These are phyloP conservation scores for Penicillium corylophilum DNA, from an alignment of 2,329 filamentous ascomycete species.

Conservation along the genomic window DNA sequence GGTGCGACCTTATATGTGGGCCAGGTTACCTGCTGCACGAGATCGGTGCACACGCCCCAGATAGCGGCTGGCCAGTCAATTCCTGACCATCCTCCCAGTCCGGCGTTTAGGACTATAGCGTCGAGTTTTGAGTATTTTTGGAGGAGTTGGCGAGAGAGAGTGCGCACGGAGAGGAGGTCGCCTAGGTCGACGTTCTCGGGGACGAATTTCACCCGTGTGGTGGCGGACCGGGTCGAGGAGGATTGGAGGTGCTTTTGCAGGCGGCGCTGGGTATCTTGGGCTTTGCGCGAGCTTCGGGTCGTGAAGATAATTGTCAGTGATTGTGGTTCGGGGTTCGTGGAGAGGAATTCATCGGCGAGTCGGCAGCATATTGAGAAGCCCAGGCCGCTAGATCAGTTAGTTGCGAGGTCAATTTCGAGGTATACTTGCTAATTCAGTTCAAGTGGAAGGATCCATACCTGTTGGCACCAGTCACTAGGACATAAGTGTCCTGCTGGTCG, in stretches of 20 bases:
- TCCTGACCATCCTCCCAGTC: slow-evolving; percentile 82
- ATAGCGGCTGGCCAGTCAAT: slow-evolving; percentile 66
- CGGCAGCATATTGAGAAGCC: slow-evolving; percentile 81
- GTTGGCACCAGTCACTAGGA: slow-evolving; percentile 82
- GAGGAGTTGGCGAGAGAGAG: slow-evolving; percentile 52
- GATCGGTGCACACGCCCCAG: slow-evolving; percentile 59
- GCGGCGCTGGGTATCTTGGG: slow-evolving; percentile 65
- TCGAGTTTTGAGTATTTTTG: slow-evolving; percentile 68
- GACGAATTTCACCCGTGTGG: slow-evolving; percentile 50
- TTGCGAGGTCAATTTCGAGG: background rate
- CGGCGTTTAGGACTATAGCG: slow-evolving; percentile 79
- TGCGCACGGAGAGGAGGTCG: slow-evolving; percentile 55
- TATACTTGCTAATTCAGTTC: background rate
- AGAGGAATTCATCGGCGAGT: slow-evolving; percentile 85
- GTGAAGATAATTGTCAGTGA: slow-evolving; percentile 79
- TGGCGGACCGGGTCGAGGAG: slow-evolving; percentile 41
- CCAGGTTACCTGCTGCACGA: slow-evolving; percentile 69
- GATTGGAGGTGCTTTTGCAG: slow-evolving; percentile 63
- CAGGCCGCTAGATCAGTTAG: slow-evolving; percentile 64
- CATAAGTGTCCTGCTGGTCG: slow-evolving; percentile 37
- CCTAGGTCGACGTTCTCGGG: slow-evolving; percentile 60
- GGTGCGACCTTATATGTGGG: slow-evolving; percentile 71
- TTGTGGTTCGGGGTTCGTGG: slow-evolving; percentile 62
- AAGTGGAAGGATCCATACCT: slow-evolving; percentile 57
- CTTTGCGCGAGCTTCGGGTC: slow-evolving; percentile 74